Evolutionary conservation across 2,329 filamentous ascomycete genomes (phyloP), one percentile per base, ranked within the genome.

Genomic region (Epichloe typhina): DNA sequence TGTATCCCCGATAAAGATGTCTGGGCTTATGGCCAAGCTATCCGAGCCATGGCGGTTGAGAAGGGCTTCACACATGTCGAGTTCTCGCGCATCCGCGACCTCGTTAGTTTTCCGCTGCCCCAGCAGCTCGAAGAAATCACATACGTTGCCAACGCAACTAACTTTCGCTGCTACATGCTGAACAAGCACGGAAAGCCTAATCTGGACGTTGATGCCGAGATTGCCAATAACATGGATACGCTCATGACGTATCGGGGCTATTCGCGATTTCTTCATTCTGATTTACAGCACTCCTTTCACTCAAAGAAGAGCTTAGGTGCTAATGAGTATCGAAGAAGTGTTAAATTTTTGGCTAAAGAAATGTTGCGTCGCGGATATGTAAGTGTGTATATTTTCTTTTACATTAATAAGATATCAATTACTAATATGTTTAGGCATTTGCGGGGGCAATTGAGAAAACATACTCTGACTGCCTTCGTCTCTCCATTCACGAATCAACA

Each of bases 1-100:
- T 65, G 69, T 7, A 71, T 77, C 1, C 63, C 72, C 0, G 71
- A 74, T 38, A 63, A 61, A 13, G 64, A 76, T 15, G 70, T 70
- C 0, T 77, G 72, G 72, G 64, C 64, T 2, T 77, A 76, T 44
- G 73, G 74, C 12, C 65, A 75, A 54, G 63, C 65, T 1, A 61
- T 73, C 0, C 67, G 73, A 1, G 52, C 56, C 1, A 59, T 77
- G 50, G 66, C 48, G 1, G 15, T 4, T 15, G 15, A 26, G 9
- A 39, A 45, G 8, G 19, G 23, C 15, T 50, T 38, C 21, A 19
- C 17, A 6, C 19, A 39, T 13, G 40, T 50, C 21, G 19, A 31
- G 5, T 50, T 50, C 19, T 45, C 48, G 1, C 37, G 48, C 11
- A 21, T 50, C 33, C 44, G 26, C 11, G 48, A 50, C 19, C 48